Percentiles rank a stretch among this genome's conserved stretches.
Evolutionary conservation across 306 rosid genomes (phyloP).

Genomic region (Dicorynia guianensis): DNA sequence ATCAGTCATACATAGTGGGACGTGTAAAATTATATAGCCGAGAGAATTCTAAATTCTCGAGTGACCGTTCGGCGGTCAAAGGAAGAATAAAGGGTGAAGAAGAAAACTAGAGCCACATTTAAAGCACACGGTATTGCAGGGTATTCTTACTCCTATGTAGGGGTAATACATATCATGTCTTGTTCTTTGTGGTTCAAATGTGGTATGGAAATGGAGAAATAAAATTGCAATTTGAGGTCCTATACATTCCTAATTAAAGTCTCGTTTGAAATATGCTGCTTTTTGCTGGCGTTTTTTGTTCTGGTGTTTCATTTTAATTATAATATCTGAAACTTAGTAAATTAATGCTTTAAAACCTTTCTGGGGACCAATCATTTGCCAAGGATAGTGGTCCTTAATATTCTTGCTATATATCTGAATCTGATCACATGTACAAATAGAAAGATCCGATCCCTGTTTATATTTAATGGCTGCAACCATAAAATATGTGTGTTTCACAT

Average conservation of each 20-base stretch:
- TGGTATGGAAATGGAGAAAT: not conserved
- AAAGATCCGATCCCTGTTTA: not conserved
- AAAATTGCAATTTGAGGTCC: not conserved
- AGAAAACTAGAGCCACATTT: conserved; percentile 7
- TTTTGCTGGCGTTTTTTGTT: no score
- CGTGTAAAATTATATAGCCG: conserved; percentile 24
- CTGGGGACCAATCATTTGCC: not conserved
- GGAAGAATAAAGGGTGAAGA: conserved; percentile 38
- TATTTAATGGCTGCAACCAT: not conserved
- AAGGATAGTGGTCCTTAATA: not conserved
- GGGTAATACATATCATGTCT: not conserved
- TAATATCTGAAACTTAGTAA: not conserved
- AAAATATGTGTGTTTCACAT: conserved; percentile 15
- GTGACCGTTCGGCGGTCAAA: conserved; percentile 61
- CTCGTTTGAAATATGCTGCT: no score
- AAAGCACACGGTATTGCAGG: conserved; percentile 26
- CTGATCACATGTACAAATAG: conserved; percentile 30
- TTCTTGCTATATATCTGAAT: conserved; percentile 6
- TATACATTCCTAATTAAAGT: not conserved
- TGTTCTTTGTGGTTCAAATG: no score
- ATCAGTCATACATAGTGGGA: conserved; percentile 2
- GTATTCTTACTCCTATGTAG: not conserved
- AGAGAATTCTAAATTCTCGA: conserved; percentile 32
- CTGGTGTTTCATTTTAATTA: not conserved
- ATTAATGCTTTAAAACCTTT: not conserved